Base-by-base conservation (phyloP, 805 yeast genomes). In the Candida arabinofermentans region DNA sequence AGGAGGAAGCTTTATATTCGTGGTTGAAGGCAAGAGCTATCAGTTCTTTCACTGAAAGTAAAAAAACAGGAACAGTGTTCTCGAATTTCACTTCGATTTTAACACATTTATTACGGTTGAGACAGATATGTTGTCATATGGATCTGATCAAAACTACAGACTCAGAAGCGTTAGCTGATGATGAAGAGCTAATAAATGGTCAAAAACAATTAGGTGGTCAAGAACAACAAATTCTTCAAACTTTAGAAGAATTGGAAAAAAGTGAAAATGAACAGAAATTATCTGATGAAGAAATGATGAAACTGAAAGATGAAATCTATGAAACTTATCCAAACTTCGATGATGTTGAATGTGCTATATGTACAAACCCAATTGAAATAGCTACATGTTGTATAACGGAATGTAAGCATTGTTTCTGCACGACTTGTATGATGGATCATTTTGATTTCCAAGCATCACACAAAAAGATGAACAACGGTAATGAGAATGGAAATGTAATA, bases 91-190 rank as follows among this genome's bases (percentile, higher is more conserved):
- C 93, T 2, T 79, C 85, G 23, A 86, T 91, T 50, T 66, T 91
- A 50, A 83, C 93, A 2, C 93, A 86, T 57, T 83, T 91, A 40
- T 62, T 91, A 48, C 70, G 98, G 42, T 69, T 91, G 29, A 71
- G 98, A 44, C 98, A 91, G 59, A 75, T 84, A 0, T 91, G 97
- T 58, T 88, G 96, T 55, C 96, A 91, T 58, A 72, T 83, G 14
- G 78, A 77, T 40, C 66, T 90, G 42, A 74, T 89, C 1, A 72
- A 74, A 3, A 27, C 46, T 2, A 26, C 49, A 4, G 41, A 46
- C 24, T 21, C 34, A 9, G 83, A 77, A 36, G 37, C 39, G 1
- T n/a, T 51, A 13, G 41, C 34, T 56, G 83, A 77, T 46, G 45
- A 31, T 12, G 41, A 31, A 14, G 49, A 46, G 18, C 35, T 34